Base-by-base conservation (phyloP, 169 alveolate species). In the Eimeria praecox region DNA sequence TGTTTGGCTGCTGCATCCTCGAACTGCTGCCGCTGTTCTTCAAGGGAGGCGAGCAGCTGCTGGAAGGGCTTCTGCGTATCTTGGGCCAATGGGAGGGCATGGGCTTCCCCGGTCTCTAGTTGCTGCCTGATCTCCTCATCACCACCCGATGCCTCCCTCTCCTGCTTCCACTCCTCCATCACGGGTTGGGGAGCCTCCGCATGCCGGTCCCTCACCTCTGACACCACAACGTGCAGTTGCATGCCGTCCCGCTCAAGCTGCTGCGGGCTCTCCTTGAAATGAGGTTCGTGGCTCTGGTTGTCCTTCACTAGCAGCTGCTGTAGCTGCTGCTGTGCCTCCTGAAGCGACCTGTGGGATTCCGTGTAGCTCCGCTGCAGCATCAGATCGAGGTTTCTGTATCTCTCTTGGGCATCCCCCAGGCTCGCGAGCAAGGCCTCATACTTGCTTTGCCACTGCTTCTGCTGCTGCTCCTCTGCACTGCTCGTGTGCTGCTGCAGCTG, bases 261-360 rank as follows among this genome's bases (percentile, higher is more conserved):
- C 6, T 52, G 30, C 77, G 35, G 27, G 38, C 54, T 49, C 52
- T 33, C 35, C 49, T 54, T 85, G 54, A 85, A 56, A 33, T 54
- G 49, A 27, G 24, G 78, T 46, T 85, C 92, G 6, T 40, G 62
- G 73, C 73, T n/a, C 80, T 33, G 46, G 52, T 27, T 66, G 24
- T 85, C 92, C 8, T 12, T 27, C 18, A 46, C 59, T 78, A 54
- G 54, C 54, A 85, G 77, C 59, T 85, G 54, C 56, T 35, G 78
- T 27, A 85, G 92, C 92, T 85, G 73, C 52, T 69, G 92, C 92
- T 85, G 92, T 9, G 92, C 92, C 62, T 85, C 92, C 54, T 85
- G 78, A 10, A 85, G 38, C 27, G 80, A 85, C 52, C 27, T 85
- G 33, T 59, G 92, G 56, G 62, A 85, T 27, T 85, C 78, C 27